Conservation (phyloP, 768 basidiomycete species). For the Phaeolepiota aurea region DNA sequence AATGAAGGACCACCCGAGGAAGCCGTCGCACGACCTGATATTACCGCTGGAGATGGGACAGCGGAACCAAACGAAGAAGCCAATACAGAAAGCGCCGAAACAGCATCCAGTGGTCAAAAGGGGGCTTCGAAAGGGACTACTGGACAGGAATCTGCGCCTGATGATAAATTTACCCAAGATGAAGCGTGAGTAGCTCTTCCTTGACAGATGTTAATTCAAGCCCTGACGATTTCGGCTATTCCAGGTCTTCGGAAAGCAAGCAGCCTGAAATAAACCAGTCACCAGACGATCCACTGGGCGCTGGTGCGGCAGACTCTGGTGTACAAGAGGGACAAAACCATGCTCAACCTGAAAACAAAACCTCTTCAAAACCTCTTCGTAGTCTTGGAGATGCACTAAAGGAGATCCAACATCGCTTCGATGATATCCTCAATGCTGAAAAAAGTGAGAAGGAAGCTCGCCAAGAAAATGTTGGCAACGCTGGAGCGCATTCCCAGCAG, state of each 20-base stretch:
- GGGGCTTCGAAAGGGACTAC: constrained; percentile 19
- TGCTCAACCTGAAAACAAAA: constrained; percentile 28
- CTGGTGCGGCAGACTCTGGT: constrained; percentile 31
- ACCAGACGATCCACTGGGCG: constrained; percentile 12
- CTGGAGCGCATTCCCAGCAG: constrained; percentile 29
- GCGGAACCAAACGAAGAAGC: constrained; percentile 21
- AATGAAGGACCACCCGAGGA: constrained; percentile 22
- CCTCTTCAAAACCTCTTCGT: constrained; percentile 50
- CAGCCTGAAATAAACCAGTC: constrained; percentile 9
- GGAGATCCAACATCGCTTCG: constrained; percentile 75
- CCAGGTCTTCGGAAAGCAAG: constrained; percentile 11
- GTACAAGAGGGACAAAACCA: constrained; percentile 34
- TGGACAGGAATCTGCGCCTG: constrained; percentile 17
- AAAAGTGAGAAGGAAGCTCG: constrained; percentile 15
- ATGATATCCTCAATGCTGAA: constrained; percentile 60
- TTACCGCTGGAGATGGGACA: constrained; percentile 31
- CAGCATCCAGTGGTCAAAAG: constrained; percentile 19
- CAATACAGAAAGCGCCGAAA: constrained; percentile 20
- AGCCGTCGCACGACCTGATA: constrained; percentile 32
- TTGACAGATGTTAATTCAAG: background rate
- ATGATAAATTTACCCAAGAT: constrained; percentile 19
- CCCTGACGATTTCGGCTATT: background rate
- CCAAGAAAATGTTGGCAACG: constrained; percentile 28
- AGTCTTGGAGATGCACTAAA: constrained; percentile 78
- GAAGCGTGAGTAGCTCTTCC: constrained; percentile 20